Evolutionary conservation across 495 filamentous ascomycete genomes (phyloP), one percentile per base, ranked within the genome.

Genomic region (Parathielavia appendiculata): DNA sequence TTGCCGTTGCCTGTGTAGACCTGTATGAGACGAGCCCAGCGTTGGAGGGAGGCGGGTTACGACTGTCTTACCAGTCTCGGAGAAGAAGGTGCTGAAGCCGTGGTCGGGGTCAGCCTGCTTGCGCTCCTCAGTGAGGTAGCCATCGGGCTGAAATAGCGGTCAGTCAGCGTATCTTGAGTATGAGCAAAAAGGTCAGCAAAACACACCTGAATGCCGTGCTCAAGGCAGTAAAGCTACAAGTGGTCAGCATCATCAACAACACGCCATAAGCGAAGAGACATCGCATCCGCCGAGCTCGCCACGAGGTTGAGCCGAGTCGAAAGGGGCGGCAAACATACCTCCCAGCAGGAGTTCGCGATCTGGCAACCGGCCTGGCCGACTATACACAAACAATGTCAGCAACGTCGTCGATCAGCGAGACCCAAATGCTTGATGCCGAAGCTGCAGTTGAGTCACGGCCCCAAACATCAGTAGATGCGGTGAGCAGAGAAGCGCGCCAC

Each of bases 301-400:
- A 13, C 13, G 5, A 6, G 11, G 32, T 16, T 10, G 36, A 19
- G 16, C 35, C 19, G 19, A 14, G 35, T 26, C 20, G 23, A 7
- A 3, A 17, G 51, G n/a, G 19, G 51, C 14, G 23, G 7, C 14
- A 53, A 67, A 67, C 88, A 77, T 81, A 98, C 93, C 92, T 98
- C 93, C 93, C 93, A 98, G 85, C 95, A 98, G 64, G 95, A 93
- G 81, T 98, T 98, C 76, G 92, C 93, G 74, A 98, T 98, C 77
- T 98, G 93, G 84, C 95, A 97, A 87, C 93, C 93, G 72, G 93
- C 93, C 83, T 98, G 93, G 79, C 93, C 93, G 79, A 98, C 93
- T 98, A 70, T 81, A 75, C 56, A 71, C 70, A 64, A 51, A 57
- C 59, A 48, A 62, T 17, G 66, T 81, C 58, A 79, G 75, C 59